phyloP scores from a whole-genome alignment of 176 grass and related monocot species.

The Saccharum spontaneum region DNA sequence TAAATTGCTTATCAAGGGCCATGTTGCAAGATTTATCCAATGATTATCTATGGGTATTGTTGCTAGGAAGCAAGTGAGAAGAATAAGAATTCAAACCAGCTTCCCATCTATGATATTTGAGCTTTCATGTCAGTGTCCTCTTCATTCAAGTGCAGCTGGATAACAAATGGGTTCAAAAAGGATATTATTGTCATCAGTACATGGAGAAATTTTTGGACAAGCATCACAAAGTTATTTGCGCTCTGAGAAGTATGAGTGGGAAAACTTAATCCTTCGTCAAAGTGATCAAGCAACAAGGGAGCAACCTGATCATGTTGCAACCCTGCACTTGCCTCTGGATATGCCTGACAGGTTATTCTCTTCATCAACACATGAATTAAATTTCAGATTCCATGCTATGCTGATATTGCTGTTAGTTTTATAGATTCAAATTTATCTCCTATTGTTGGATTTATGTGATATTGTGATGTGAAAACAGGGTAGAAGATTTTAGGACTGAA shows the following conservation, averaged over 20 bases:
- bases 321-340: background rate
- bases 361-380: constrained; percentile 7
- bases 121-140: background rate
- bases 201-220: constrained; percentile 15
- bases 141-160: constrained; percentile 8
- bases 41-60: background rate
- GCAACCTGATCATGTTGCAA: constrained; percentile 18
- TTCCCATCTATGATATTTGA: background rate
- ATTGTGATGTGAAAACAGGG: constrained; percentile 15
- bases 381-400: background rate
- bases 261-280: constrained; percentile 19
- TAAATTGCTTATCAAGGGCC: background rate
- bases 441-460: constrained; percentile 14
- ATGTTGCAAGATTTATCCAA: background rate
- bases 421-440: background rate
- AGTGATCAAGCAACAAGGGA: constrained; percentile 23
- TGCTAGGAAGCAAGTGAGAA: constrained; percentile 7
- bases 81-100: background rate
- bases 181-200: background rate
- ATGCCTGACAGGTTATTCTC: constrained; percentile 26
- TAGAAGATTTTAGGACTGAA: constrained; percentile 18
- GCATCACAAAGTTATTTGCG: constrained; percentile 3
- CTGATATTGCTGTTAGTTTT: constrained; percentile 18
- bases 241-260: constrained; percentile 40
- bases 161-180: constrained; percentile 40